A percentile compares a stretch with the other conserved stretches of the same genome.
These are phyloP conservation scores for Pilasporangium apinafurcum DNA, from an alignment of 352 stramenopile species.

Conservation along the genomic window DNA sequence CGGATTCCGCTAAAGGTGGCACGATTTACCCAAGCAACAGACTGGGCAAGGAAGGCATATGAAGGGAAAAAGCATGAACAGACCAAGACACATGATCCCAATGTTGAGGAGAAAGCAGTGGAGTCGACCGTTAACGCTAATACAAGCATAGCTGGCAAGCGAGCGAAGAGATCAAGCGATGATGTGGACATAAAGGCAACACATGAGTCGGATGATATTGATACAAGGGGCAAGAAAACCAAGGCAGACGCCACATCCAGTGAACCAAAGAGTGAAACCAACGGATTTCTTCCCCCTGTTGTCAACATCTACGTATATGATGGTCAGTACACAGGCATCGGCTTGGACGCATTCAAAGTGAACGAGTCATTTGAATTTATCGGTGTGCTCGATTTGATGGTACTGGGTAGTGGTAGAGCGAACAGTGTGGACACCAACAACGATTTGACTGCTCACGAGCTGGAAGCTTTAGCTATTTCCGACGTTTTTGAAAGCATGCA, in stretches of 20 bases:
- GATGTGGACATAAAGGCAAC: conserved; percentile 2
- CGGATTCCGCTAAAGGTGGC: conserved; percentile 54
- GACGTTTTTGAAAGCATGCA: conserved; percentile 58
- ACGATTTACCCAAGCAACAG: conserved; percentile 49
- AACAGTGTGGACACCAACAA: conserved; percentile 8
- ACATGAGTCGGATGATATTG: neutral
- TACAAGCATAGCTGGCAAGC: conserved; percentile 10
- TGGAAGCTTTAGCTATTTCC: conserved; percentile 55
- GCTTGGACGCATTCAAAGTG: conserved; percentile 61
- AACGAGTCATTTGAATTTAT: conserved; percentile 84
- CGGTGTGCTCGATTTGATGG: conserved; percentile 61
- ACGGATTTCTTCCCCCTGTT: conserved; percentile 19
- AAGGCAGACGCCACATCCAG: conserved; percentile 10
- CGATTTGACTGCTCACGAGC: conserved; percentile 16
- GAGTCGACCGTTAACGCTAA: too few species aligned
- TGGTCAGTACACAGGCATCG: conserved; percentile 37
- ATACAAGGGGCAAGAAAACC: conserved; percentile 28
- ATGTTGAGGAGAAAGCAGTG: too few species aligned
- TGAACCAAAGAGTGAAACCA: neutral
- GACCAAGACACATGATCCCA: too few species aligned
- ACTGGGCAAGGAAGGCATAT: conserved; percentile 41
- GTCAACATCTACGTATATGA: conserved; percentile 76
- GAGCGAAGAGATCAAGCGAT: conserved; percentile 40
- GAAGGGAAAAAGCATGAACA: neutral
- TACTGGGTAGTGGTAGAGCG: conserved; percentile 16